Conservation (phyloP, 768 basidiomycete genomes). For the Scleroderma bovista region DNA sequence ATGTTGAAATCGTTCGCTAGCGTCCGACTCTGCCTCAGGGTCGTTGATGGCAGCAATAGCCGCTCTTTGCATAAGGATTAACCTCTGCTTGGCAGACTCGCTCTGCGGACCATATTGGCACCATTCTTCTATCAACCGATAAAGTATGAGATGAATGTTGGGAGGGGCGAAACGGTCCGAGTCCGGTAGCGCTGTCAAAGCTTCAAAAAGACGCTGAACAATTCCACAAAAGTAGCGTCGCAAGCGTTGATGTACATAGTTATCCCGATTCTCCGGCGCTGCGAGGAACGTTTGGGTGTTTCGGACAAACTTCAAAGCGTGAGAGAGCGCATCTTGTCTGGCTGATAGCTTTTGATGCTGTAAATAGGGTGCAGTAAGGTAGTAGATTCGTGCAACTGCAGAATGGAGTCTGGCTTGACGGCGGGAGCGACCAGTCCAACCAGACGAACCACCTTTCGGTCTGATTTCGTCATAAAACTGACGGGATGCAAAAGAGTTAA, state of each 20-base stretch:
- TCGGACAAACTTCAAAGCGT: conserved; percentile 82
- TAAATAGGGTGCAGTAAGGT: conserved; percentile 73
- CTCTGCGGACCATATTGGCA: conserved; percentile 78
- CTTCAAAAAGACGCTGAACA: conserved; percentile 82
- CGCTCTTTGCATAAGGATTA: conserved; percentile 66
- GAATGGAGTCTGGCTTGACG: conserved; percentile 78
- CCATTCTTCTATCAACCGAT: conserved; percentile 90
- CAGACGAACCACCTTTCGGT: conserved; percentile 40
- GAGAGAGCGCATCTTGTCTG: conserved; percentile 66
- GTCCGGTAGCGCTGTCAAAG: conserved; percentile 60
- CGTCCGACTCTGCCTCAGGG: conserved; percentile 45
- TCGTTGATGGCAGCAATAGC: conserved; percentile 51
- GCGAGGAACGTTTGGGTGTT: conserved; percentile 78
- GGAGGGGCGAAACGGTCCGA: conserved; percentile 72
- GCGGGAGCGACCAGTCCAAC: conserved; percentile 51
- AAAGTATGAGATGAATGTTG: conserved; percentile 73
- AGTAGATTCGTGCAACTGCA: conserved; percentile 84
- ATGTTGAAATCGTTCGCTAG: conserved; percentile 55
- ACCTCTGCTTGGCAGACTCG: conserved; percentile 64
- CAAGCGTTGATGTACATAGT: conserved; percentile 70
- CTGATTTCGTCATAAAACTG: conserved; percentile 74
- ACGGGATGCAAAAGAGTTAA: conserved; percentile 71
- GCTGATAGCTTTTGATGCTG: conserved; percentile 64
- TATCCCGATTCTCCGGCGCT: conserved; percentile 65
- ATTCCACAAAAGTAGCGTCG: conserved; percentile 90